phyloP scores from a whole-genome alignment of 2,329 filamentous ascomycete species.

The Furcasterigmium sp. region DNA sequence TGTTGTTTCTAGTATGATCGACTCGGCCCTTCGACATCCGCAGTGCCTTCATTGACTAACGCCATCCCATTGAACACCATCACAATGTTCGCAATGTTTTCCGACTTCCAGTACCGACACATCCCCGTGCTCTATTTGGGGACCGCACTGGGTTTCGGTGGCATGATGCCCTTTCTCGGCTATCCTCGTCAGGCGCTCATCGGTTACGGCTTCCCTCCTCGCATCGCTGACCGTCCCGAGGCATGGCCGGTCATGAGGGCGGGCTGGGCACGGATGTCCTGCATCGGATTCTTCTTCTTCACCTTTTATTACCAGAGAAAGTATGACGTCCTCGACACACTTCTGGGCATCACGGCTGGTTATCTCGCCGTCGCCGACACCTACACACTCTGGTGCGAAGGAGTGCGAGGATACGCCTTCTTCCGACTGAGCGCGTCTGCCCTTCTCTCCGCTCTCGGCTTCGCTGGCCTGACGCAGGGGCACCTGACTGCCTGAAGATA shows the following conservation, averaged over 20 bases:
- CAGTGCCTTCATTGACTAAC: too few species aligned
- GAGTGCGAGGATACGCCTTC: slow-evolving; percentile 6
- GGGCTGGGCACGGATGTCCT: slow-evolving; percentile 14
- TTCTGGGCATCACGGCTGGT: slow-evolving; percentile 8
- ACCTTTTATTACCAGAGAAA: slow-evolving; percentile 12
- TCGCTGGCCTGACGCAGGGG: slow-evolving; percentile 6
- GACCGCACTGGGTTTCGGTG: slow-evolving; percentile 11
- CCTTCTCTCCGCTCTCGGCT: slow-evolving; percentile 11
- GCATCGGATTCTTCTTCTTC: slow-evolving; percentile 14
- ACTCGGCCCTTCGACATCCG: too few species aligned
- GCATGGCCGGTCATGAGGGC: slow-evolving; percentile 11
- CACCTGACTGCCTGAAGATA: too few species aligned
- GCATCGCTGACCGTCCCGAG: slow-evolving; percentile 13
- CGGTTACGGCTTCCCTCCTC: slow-evolving; percentile 11
- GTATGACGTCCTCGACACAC: slow-evolving; percentile 14
- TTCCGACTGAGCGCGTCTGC: slow-evolving; percentile 11
- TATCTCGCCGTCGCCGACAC: slow-evolving; percentile 12
- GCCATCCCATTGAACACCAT: too few species aligned
- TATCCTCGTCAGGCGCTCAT: slow-evolving; percentile 11
- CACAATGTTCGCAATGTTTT: slow-evolving; percentile 7
- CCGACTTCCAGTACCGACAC: slow-evolving; percentile 10
- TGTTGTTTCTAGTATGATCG: too few species aligned
- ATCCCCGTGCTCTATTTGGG: slow-evolving; percentile 12
- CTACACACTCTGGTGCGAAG: slow-evolving; percentile 10
- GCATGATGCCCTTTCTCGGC: slow-evolving; percentile 11